These are phyloP conservation scores for Orychophragmus violaceus DNA, from an alignment of 345 rosid species.

Conservation along the genomic window DNA sequence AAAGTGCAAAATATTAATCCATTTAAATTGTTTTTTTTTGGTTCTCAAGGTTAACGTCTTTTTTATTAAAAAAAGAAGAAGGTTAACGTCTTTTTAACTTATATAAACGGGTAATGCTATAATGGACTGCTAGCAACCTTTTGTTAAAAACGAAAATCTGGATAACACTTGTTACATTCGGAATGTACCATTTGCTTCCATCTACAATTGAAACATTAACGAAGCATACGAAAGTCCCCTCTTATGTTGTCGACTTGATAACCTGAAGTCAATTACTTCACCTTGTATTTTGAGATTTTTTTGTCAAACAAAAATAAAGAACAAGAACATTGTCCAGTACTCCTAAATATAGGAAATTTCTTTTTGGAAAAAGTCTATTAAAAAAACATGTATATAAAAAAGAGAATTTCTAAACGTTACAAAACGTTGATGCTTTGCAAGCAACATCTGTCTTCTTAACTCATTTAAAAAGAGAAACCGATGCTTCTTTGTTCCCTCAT, in stretches of 20 bases:
- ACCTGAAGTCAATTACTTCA: not conserved
- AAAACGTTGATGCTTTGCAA: slow-evolving; percentile 15
- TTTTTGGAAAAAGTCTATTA: too few relatives aligned
- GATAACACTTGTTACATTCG: too few relatives aligned
- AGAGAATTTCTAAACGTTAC: slow-evolving; percentile 17
- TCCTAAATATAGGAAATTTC: slow-evolving; percentile 9
- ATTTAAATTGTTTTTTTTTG: too few relatives aligned
- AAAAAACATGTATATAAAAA: not conserved
- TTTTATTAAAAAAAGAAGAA: too few relatives aligned
- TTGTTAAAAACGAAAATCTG: too few relatives aligned
- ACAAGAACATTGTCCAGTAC: slow-evolving; percentile 1
- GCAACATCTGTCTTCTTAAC: slow-evolving; percentile 15
- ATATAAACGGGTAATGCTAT: too few relatives aligned
- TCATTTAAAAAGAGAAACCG: slow-evolving; percentile 13
- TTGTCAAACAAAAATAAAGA: slow-evolving; percentile 4
- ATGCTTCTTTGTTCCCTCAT: slow-evolving; percentile 14
- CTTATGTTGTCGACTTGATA: not conserved
- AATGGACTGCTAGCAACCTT: too few relatives aligned
- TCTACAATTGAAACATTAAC: too few relatives aligned
- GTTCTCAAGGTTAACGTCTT: too few relatives aligned
- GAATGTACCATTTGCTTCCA: too few relatives aligned
- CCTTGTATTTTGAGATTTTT: not conserved
- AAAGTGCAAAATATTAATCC: too few relatives aligned
- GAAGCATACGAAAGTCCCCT: not conserved
- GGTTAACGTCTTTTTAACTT: too few relatives aligned